phyloP scores from a whole-genome alignment of 1,284 basidiomycete genomes.

The Trametes pubescens region DNA sequence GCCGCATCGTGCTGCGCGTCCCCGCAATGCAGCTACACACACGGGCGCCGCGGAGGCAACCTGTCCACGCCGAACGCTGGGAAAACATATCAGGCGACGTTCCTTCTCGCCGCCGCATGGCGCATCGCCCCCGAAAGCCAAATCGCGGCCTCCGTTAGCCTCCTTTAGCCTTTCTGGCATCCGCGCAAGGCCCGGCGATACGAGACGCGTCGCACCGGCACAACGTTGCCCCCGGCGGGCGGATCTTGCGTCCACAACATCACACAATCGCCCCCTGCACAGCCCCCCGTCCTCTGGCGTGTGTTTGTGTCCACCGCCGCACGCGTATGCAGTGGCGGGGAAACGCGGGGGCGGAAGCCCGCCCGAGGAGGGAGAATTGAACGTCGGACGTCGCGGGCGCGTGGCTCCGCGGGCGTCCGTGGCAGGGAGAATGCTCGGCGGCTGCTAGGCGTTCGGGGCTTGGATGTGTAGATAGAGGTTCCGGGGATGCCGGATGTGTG shows the following conservation, averaged over 20 bases:
- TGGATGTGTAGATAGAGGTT: background rate
- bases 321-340: background rate
- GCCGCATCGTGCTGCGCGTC: background rate
- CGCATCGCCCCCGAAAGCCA: background rate
- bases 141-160: background rate
- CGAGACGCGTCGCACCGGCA: constrained; percentile 13
- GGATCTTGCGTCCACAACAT: constrained; percentile 21
- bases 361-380: background rate
- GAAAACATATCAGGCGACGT: constrained; percentile 11
- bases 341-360: background rate
- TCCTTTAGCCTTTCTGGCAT: background rate
- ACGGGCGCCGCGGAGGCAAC: background rate
- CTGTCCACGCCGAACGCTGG: constrained; percentile 1
- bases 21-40: background rate
- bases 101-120: constrained; percentile 16
- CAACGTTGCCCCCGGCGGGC: constrained; percentile 4
- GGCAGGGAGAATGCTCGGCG: constrained; percentile 5
- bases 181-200: background rate
- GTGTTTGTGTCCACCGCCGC: background rate
- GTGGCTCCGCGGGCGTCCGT: background rate
- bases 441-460: background rate
- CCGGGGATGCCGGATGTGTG: background rate
- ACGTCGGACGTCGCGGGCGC: no score
- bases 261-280: constrained; percentile 23
- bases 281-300: constrained; percentile 14